Base-by-base conservation (phyloP, 2,329 filamentous ascomycete species). In the Sarocladium kiliense region DNA sequence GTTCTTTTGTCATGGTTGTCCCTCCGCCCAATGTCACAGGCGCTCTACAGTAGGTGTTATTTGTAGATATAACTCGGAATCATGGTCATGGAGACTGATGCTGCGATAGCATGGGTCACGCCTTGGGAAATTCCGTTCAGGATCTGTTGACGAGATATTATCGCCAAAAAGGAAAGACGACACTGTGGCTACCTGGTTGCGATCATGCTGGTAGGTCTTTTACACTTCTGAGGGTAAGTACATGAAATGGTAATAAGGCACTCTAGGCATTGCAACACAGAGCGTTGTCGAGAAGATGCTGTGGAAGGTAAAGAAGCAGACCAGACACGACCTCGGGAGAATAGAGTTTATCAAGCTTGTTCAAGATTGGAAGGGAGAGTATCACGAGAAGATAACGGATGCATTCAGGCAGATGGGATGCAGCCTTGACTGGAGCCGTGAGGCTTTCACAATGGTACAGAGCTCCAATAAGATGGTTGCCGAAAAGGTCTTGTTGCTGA, bases 1-100 rank as follows among this genome's bases (percentile, higher is more conserved):
- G 91, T 53, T 85, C 83, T 65, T 99, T 97, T 66, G 90, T 96
- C 61, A 93, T 99, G 65, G 84, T 91, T 2, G 88, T 96, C 57
- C 94, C 94, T 54, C 94, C 94, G 21, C 94, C 93, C 25, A 97
- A 97, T 67, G 91, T 97, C 56, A 99, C 94, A 4, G 94, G 94
- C 62, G 86, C 88, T 54, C 81, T 97, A 97, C 72, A 92, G 41
- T 44, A 16, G 7, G 41, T 44, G 3, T 23, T 23, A n/a, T n/a
- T n/a, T n/a, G n/a, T n/a, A n/a, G n/a, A n/a, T 41, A n/a, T n/a
- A 41, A 34, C 30, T 34, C 30, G n/a, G n/a, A n/a, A n/a, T n/a
- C n/a, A n/a, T n/a, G n/a, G n/a, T n/a, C n/a, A n/a, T n/a, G n/a
- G n/a, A n/a, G n/a, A n/a, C n/a, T n/a, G n/a, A n/a, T n/a, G n/a